Evolutionary conservation across 176 grass and related monocot species (phyloP).

Genomic region (Eleusine indica): DNA sequence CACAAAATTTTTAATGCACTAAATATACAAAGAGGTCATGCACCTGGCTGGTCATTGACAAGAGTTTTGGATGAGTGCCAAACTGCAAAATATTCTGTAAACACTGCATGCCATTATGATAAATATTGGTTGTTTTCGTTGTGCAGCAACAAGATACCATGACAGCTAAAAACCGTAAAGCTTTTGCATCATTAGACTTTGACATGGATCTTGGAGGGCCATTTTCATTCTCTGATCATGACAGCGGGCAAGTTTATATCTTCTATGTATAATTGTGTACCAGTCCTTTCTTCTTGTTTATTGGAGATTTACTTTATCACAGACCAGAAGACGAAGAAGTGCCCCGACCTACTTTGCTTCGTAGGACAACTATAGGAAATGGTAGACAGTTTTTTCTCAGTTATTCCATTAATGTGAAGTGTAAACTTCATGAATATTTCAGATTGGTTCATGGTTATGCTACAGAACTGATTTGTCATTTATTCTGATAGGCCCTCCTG

Average conservation of each 20-base stretch:
- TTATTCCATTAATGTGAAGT: conserved; percentile 16
- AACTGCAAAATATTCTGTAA: conserved; percentile 22
- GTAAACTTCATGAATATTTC: conserved; percentile 21
- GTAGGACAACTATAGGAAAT: conserved; percentile 78
- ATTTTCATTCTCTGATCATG: conserved; percentile 65
- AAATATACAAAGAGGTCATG: neutral
- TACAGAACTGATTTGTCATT: conserved; percentile 30
- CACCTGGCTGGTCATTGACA: conserved; percentile 13
- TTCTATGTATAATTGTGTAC: conserved; percentile 3
- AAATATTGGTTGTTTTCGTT: conserved; percentile 30
- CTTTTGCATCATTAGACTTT: conserved; percentile 71
- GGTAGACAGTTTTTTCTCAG: conserved; percentile 46
- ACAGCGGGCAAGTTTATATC: conserved; percentile 62
- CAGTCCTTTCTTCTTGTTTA: conserved; percentile 39
- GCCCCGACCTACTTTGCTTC: conserved; percentile 50
- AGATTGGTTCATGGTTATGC: conserved; percentile 1
- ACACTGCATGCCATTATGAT: conserved; percentile 21
- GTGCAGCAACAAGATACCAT: conserved; percentile 81
- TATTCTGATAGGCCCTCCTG: conserved; percentile 75
- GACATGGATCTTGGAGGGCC: conserved; percentile 64
- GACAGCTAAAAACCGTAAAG: conserved; percentile 61
- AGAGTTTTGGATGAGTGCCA: neutral
- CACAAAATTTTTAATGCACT: neutral
- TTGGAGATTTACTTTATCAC: conserved; percentile 41
- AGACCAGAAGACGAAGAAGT: conserved; percentile 91